Conservation (phyloP, 1,284 basidiomycete species). For the Trichosporon sp. region DNA sequence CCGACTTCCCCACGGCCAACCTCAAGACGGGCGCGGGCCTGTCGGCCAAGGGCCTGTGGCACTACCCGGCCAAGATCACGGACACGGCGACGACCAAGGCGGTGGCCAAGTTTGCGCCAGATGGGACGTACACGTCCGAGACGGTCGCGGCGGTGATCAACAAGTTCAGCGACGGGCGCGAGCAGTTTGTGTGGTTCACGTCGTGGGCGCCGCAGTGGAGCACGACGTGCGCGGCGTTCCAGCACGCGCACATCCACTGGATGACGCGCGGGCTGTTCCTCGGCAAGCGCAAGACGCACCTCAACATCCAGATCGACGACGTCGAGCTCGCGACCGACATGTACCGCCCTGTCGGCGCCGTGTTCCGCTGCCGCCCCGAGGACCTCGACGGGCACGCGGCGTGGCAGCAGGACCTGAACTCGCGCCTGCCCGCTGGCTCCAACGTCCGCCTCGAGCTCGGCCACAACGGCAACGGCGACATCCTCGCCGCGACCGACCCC, state of each 20-base stretch:
- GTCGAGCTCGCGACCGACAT: constrained; percentile 11
- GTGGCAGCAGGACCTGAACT: constrained; percentile 12
- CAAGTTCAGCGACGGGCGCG: background rate
- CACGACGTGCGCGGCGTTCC: constrained; percentile 1
- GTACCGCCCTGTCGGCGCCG: background rate
- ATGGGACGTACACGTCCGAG: background rate
- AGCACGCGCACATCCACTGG: constrained; percentile 17
- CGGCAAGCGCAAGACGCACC: constrained; percentile 16
- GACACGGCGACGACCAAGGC: constrained; percentile 1
- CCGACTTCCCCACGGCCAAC: constrained; percentile 7
- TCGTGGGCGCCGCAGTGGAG: constrained; percentile 14
- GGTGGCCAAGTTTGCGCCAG: constrained; percentile 5
- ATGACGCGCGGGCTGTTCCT: constrained; percentile 13
- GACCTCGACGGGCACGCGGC: constrained; percentile 11
- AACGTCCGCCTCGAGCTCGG: constrained; percentile 11
- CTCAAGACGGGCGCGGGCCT: constrained; percentile 7
- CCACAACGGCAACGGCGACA: constrained; percentile 16
- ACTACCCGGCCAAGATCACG: constrained; percentile 7
- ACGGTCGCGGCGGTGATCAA: constrained; percentile 14
- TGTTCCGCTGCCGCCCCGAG: constrained; percentile 8
- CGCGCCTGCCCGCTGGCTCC: constrained; percentile 11
- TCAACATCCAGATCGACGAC: constrained; percentile 14
- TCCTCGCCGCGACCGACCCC: background rate
- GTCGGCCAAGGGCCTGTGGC: constrained; percentile 4
- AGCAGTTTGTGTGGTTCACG: constrained; percentile 14